phyloP scores from a whole-genome alignment of 2,329 filamentous ascomycete species.

The Tetracladium maxilliforme region DNA sequence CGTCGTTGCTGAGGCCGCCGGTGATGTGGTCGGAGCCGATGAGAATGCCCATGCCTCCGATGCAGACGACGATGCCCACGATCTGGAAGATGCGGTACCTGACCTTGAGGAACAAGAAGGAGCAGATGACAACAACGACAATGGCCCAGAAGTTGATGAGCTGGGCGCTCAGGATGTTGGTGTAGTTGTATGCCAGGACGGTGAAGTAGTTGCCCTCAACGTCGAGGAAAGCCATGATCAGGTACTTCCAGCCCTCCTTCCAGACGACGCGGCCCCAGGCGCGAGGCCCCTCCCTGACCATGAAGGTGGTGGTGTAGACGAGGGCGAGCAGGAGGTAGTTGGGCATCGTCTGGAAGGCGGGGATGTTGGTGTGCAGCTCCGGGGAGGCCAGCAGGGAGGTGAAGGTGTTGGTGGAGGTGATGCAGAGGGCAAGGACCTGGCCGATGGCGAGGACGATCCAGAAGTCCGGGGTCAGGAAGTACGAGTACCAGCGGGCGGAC shows the following conservation, averaged over 20 bases:
- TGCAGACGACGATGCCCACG: constrained; percentile 74
- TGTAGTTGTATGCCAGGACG: constrained; percentile 78
- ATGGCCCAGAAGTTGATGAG: constrained; percentile 99
- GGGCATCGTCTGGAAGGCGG: constrained; percentile 91
- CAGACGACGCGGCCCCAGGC: no score
- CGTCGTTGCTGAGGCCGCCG: constrained; percentile 52
- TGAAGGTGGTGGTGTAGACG: constrained; percentile 67
- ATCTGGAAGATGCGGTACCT: constrained; percentile 84
- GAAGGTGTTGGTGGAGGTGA: constrained; percentile 87
- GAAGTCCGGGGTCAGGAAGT: constrained; percentile 74
- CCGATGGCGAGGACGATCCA: constrained; percentile 71
- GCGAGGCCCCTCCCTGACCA: constrained; percentile 73
- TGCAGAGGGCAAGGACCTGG: constrained; percentile 76
- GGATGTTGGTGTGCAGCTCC: constrained; percentile 61
- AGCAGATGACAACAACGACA: constrained; percentile 75
- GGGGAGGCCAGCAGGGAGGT: constrained; percentile 54
- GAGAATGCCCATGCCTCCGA: constrained; percentile 77
- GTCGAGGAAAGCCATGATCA: constrained; percentile 84
- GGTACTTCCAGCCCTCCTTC: constrained; percentile 82
- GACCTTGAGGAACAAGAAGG: constrained; percentile 69
- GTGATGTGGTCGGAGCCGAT: constrained; percentile 80
- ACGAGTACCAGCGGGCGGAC: constrained; percentile 50
- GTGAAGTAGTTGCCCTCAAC: constrained; percentile 98
- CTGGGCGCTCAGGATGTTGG: constrained; percentile 83
- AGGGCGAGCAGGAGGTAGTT: constrained; percentile 77